Evolutionary conservation across 2,329 filamentous ascomycete species (phyloP), one percentile per base, ranked within the genome.

Genomic region (Exserohilum turcica): DNA sequence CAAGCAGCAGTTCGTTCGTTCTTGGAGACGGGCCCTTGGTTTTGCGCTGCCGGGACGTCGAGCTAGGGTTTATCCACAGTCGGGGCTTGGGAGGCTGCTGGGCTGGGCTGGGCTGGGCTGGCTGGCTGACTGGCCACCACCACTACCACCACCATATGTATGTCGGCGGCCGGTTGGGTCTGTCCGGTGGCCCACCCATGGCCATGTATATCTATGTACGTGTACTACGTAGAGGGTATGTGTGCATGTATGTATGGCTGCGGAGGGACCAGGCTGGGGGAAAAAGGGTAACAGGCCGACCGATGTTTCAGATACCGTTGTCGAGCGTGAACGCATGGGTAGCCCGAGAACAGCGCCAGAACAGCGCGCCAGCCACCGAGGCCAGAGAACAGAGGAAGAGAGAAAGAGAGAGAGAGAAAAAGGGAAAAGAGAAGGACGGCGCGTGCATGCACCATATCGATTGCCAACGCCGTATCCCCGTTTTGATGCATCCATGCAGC

Each of bases 291-390:
- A 35, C 40, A 43, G 50, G 36, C 16, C 45, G 38, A 52, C 42
- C 45, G 38, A 52, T 38, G 59, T 61, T 61, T 61, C 59, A 61
- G 50, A 54, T 28, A 44, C 18, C n/a, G n/a, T n/a, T n/a, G 29
- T 43, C 32, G n/a, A 18, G 32, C 19, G 43, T 56, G 52, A 46
- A 42, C 36, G 42, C 35, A 43, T 37, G 33, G 43, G 43, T 47
- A 55, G 42, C 53, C 54, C n/a, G n/a, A n/a, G n/a, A n/a, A n/a
- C n/a, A n/a, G n/a, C n/a, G n/a, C n/a, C n/a, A n/a, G n/a, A n/a
- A n/a, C n/a, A n/a, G n/a, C n/a, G n/a, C n/a, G n/a, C n/a, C n/a
- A n/a, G n/a, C n/a, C n/a, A n/a, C n/a, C n/a, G n/a, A n/a, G n/a
- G n/a, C n/a, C n/a, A n/a, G n/a, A n/a, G n/a, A n/a, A n/a, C n/a